These are phyloP conservation scores for Termitomyces sp. DNA, from an alignment of 768 basidiomycete species.

Conservation along the genomic window DNA sequence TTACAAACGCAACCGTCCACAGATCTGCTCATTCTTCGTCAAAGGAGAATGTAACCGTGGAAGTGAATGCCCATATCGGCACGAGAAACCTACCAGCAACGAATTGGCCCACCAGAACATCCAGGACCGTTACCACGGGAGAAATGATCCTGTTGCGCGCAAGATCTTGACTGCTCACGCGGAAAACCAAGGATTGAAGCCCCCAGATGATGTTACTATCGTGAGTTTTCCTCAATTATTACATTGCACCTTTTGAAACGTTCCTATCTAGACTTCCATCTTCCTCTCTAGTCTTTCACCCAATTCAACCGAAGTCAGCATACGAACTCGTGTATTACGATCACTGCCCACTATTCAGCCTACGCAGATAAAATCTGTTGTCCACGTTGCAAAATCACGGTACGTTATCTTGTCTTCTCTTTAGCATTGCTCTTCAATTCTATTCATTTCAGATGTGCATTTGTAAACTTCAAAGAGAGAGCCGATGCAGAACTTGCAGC, in stretches of 20 bases:
- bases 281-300: constrained; percentile 75
- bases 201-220: constrained; percentile 83
- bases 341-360: constrained; percentile 62
- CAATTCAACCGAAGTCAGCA: constrained; percentile 61
- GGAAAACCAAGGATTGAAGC: constrained; percentile 73
- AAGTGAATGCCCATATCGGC: constrained; percentile 90
- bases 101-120: constrained; percentile 89
- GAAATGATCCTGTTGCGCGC: constrained; percentile 88
- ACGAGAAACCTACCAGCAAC: constrained; percentile 83
- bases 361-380: constrained; percentile 71
- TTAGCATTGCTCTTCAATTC: neutral
- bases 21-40: constrained; percentile 90
- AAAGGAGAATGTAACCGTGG: constrained; percentile 96
- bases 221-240: constrained; percentile 40
- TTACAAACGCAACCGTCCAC: constrained; percentile 94
- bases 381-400: constrained; percentile 80
- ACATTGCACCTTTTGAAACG: neutral
- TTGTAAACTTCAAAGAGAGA: constrained; percentile 88
- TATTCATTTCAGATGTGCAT: constrained; percentile 65
- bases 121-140: constrained; percentile 89
- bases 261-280: constrained; percentile 61
- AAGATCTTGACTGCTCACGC: constrained; percentile 85
- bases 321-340: constrained; percentile 67
- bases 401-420: constrained; percentile 21
- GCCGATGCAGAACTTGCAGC: constrained; percentile 83